Conservation (phyloP, 306 rosid genomes). For the Begonia masoniana region DNA sequence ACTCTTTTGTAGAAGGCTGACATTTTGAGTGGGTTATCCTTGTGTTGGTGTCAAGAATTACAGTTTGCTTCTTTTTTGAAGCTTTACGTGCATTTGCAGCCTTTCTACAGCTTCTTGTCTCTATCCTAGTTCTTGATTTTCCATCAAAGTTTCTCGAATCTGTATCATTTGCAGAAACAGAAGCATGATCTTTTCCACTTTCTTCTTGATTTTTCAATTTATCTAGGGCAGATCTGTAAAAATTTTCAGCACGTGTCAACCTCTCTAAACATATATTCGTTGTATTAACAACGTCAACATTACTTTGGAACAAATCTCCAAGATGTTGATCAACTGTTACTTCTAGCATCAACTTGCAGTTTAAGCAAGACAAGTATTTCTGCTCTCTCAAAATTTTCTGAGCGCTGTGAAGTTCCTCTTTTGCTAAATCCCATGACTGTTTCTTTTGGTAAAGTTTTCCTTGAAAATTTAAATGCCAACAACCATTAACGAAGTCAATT, state of each 20-base stretch:
- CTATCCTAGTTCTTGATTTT: constrained; percentile 23
- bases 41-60: constrained; percentile 26
- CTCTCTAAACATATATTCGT: constrained; percentile 21
- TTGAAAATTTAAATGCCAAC: constrained; percentile 21
- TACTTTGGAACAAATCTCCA: constrained; percentile 66
- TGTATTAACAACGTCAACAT: constrained; percentile 13
- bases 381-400: constrained; percentile 29
- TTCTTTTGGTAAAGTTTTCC: constrained; percentile 60
- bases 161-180: constrained; percentile 1
- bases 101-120: constrained; percentile 34
- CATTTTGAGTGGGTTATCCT: constrained; percentile 69
- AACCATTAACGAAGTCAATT: background rate
- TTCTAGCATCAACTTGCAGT: constrained; percentile 67
- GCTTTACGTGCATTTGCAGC: constrained; percentile 24
- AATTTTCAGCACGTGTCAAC: constrained; percentile 25
- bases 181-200: constrained; percentile 5
- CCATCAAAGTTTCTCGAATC: constrained; percentile 14
- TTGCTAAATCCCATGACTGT: constrained; percentile 55
- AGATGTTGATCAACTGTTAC: constrained; percentile 43
- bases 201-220: constrained; percentile 37
- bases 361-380: constrained; percentile 42
- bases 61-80: constrained; percentile 24
- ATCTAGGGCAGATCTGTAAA: constrained; percentile 54
- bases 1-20: constrained; percentile 39
- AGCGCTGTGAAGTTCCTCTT: constrained; percentile 55